Evolutionary conservation across 805 yeast genomes (phyloP), one percentile per base, ranked within the genome.

Genomic region (Sugiyamaella marilandica): DNA sequence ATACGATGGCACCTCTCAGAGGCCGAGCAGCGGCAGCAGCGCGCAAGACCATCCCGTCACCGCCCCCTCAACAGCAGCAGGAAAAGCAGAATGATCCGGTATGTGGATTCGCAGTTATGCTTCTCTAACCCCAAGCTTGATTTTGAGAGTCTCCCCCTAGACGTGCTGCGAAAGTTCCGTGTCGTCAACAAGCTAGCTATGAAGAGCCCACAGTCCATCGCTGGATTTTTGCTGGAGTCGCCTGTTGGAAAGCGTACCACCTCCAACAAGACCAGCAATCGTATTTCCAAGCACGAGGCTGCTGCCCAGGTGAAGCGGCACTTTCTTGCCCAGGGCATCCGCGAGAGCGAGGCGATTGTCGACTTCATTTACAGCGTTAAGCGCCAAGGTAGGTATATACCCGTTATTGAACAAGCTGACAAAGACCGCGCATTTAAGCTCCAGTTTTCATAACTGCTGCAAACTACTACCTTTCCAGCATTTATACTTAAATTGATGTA

Each of bases 331-430:
- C 75, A 74, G 45, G 76, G 79, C 10, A 81, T 82, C 2, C 82
- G 87, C 60, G 99, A 92, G 64, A 82, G 84, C 53, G 98, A 92
- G 61, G 82, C 86, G 32, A 82, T 92, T 37, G 88, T 96, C 35
- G 90, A 87, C 62, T 94, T 92, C 65, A 74, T 94, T 51, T 94
- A 92, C 71, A 84, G 87, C 62, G 90, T 88, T 50, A 82, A 82
- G 63, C 84, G 88, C 63, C 87, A 87, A 61, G 43, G 76, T 37
- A 29, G n/a, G 50, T 35, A 18, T 35, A 18, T 34, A 18, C 18
- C 31, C 10, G 5, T 29, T 7, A 44, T 19, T 10, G n/a, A 13
- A 13, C 45, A 26, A 18, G 14, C 49, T 48, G 39, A 37, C 34
- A 21, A 36, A 34, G 56, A 57, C 31, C 52, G 54, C n/a, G 58